These are phyloP conservation scores for Magnusiomyces tetraspermus DNA, from an alignment of 1,139 yeast genomes.

Conservation along the genomic window DNA sequence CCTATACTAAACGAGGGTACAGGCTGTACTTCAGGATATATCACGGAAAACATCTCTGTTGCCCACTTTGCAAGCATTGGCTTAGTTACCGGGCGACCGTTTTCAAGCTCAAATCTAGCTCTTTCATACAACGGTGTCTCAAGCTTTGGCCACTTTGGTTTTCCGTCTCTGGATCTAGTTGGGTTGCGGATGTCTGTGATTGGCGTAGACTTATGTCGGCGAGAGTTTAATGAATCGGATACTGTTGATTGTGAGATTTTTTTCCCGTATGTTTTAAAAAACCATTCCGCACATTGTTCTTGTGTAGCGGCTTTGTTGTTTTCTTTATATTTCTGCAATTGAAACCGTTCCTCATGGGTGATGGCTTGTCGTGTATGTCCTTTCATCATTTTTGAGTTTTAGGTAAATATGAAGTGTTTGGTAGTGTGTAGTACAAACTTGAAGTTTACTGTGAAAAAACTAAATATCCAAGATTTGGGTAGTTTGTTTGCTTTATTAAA, in stretches of 20 bases:
- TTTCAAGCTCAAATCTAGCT: not conserved
- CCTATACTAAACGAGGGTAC: constrained; percentile 1
- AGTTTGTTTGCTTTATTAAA: no score
- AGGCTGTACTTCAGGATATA: not conserved
- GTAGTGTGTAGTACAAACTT: no score
- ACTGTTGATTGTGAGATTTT: constrained; percentile 1
- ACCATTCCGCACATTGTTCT: constrained; percentile 4
- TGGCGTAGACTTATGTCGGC: not conserved
- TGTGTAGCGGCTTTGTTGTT: not conserved
- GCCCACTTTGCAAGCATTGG: constrained; percentile 3
- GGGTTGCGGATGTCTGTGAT: constrained; percentile 1
- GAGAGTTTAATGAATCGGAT: not conserved
- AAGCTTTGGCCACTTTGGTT: constrained; percentile 1
- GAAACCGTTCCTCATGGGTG: constrained; percentile 3
- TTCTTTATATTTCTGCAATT: constrained; percentile 1
- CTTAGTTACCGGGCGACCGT: not conserved
- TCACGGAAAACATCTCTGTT: not conserved
- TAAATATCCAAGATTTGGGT: no score
- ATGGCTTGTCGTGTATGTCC: not conserved
- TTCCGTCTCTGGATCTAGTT: not conserved
- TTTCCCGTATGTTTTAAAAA: not conserved
- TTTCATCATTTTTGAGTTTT: not conserved
- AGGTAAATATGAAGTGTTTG: no score
- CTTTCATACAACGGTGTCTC: constrained; percentile 2
- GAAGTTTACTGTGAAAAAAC: no score